Evolutionary conservation across 805 yeast genomes (phyloP).

Genomic region (Spathaspora gorwiae): DNA sequence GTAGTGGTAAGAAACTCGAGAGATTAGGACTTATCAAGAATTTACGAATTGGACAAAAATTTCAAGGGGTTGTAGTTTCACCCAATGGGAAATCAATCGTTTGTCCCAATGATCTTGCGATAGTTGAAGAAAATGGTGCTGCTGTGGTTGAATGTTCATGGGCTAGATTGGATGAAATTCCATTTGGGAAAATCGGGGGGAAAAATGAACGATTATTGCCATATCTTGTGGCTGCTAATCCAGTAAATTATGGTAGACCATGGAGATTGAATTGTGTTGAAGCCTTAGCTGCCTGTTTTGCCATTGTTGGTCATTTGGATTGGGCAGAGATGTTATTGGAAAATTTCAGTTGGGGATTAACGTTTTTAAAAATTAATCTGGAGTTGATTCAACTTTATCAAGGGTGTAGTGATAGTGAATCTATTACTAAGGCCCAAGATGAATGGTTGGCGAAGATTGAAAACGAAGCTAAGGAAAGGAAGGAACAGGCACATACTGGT

Average conservation of each 20-base stretch:
- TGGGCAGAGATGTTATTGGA: slow-evolving; percentile 78
- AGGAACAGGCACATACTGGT: slow-evolving; percentile 41
- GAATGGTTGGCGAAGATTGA: slow-evolving; percentile 69
- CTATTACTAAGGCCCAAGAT: slow-evolving; percentile 68
- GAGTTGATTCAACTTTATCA: slow-evolving; percentile 74
- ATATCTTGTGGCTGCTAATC: slow-evolving; percentile 91
- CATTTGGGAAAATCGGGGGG: slow-evolving; percentile 90
- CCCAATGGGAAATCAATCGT: slow-evolving; percentile 90
- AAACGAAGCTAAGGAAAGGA: slow-evolving; percentile 58
- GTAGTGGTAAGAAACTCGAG: slow-evolving; percentile 92
- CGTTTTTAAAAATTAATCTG: slow-evolving; percentile 75
- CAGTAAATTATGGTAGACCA: slow-evolving; percentile 94
- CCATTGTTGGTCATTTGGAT: slow-evolving; percentile 84
- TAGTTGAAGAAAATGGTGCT: slow-evolving; percentile 80
- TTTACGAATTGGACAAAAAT: slow-evolving; percentile 88
- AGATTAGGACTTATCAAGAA: slow-evolving; percentile 78
- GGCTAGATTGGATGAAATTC: slow-evolving; percentile 98
- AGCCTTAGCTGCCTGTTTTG: slow-evolving; percentile 95
- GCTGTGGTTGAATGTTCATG: slow-evolving; percentile 98
- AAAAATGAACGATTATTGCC: slow-evolving; percentile 82
- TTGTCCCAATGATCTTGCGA: slow-evolving; percentile 76
- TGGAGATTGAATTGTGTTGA: slow-evolving; percentile 96
- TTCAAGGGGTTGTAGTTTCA: slow-evolving; percentile 83
- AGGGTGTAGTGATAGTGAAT: slow-evolving; percentile 73
- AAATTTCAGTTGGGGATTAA: slow-evolving; percentile 92